These are phyloP conservation scores for Trichophyton simii DNA, from an alignment of 2,329 filamentous ascomycete species.

Conservation along the genomic window DNA sequence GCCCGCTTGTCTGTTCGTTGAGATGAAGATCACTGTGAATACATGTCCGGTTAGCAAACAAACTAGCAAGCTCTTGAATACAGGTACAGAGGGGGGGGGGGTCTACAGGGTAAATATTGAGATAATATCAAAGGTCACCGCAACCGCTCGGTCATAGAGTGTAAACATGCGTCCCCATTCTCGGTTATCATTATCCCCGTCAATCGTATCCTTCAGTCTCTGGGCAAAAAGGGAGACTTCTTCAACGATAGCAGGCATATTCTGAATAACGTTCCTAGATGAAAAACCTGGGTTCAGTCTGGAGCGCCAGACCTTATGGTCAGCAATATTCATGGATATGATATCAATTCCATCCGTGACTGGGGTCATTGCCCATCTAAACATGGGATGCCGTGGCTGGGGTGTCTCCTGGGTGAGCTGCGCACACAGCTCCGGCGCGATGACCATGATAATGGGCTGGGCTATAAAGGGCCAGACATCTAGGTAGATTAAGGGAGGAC, in stretches of 20 bases:
- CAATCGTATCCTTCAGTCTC: not conserved
- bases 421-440: constrained; percentile 5
- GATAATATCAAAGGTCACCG: not conserved
- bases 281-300: not conserved
- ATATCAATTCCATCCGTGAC: constrained; percentile 6
- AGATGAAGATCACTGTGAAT: not conserved
- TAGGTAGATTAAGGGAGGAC: constrained; percentile 1
- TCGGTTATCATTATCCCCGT: not conserved
- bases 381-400: constrained; percentile 6
- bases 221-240: not conserved
- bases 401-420: constrained; percentile 6
- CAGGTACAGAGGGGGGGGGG: not conserved
- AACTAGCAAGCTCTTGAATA: not conserved
- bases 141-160: not conserved
- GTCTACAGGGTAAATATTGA: not conserved
- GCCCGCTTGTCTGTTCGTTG: not conserved
- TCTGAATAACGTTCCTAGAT: not conserved
- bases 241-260: not conserved
- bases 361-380: constrained; percentile 6
- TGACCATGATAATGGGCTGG: constrained; percentile 6
- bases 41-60: not conserved
- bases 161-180: not conserved
- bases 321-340: constrained; percentile 6
- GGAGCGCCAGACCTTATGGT: constrained; percentile 4
- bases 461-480: constrained; percentile 6